Base-by-base conservation (phyloP, 371 early-diverging fungal species). In the Blakeslea trispora region DNA sequence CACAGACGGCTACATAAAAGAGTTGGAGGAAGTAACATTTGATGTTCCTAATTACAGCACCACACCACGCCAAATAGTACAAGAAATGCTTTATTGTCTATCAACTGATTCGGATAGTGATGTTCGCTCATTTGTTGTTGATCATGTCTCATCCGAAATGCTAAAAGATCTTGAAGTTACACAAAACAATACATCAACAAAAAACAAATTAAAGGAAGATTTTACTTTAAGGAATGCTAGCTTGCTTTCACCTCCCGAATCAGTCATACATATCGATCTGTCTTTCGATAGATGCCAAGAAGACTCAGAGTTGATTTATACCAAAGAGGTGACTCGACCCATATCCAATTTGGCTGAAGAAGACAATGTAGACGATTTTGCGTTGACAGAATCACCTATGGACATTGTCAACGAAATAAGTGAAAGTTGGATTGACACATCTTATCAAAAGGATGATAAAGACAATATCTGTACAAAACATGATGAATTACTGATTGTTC, bases 41-140 rank as follows among this genome's bases (percentile, higher is more conserved):
- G 59, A 50, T 18, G 45, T 15, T 2, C 24, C 47, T 11, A 23
- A 39, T 24, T 61, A 70, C 10, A 51, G 52, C 11, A 63, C 59
- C 23, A 32, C 53, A n/a, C 64, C 68, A 17, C 53, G 53, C n/a
- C 63, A 68, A 35, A 55, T 46, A 7, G 37, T 71, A 13, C 69
- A 75, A 4, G 63, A 67, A 31, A 64, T 64, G 44, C 32, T 72
- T 15, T 72, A 75, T 42, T 61, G 53, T 5, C 41, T 71, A 10
- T 68, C 69, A 8, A 49, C 66, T n/a, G 75, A 74, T 43, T 61
- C 31, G 2, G 75, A 74, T 40, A 45, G 45, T 18, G 75, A 74
- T 53, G 75, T 74, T 3, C 68, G 69, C 2, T 61, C 53, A 7
- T 74, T 59, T 56, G 57, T 68, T 14, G 19, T 44, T 31, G 66